A percentile compares a stretch with the other conserved stretches of the same genome.
Evolutionary conservation across 768 basidiomycete genomes (phyloP).

Genomic region (Naganishia friedmannii): DNA sequence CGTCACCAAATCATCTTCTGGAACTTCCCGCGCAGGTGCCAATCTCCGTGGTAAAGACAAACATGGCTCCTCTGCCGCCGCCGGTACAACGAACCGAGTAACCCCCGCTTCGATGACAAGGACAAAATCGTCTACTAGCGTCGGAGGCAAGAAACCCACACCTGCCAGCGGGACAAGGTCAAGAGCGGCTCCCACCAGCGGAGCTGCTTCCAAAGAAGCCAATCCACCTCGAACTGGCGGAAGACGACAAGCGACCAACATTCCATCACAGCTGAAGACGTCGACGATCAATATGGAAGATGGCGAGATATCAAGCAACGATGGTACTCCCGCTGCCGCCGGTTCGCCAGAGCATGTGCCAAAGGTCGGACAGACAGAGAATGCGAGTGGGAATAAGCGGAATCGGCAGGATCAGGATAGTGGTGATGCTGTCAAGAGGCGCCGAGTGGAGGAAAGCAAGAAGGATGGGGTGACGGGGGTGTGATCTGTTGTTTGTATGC

Average conservation of each 20-base stretch:
- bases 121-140: not conserved
- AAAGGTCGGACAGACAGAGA: not conserved
- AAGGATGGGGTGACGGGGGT: constrained; percentile 1
- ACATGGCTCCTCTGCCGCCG: not conserved
- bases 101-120: not conserved
- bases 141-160: not conserved
- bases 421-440: constrained; percentile 14
- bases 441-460: constrained; percentile 8
- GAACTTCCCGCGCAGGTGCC: not conserved
- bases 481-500: not conserved
- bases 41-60: not conserved
- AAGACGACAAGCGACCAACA: constrained; percentile 8
- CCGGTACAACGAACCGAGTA: not conserved
- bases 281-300: constrained; percentile 18
- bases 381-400: constrained; percentile 17
- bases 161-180: not conserved
- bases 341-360: not conserved
- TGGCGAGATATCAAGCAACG: constrained; percentile 18
- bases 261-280: constrained; percentile 5
- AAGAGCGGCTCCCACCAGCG: not conserved
- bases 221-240: not conserved
- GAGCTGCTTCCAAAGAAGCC: not conserved
- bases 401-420: constrained; percentile 6
- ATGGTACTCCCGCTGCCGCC: not conserved
- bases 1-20: not conserved